Conservation (phyloP, 345 rosid genomes). For the Ceriops decandra region DNA sequence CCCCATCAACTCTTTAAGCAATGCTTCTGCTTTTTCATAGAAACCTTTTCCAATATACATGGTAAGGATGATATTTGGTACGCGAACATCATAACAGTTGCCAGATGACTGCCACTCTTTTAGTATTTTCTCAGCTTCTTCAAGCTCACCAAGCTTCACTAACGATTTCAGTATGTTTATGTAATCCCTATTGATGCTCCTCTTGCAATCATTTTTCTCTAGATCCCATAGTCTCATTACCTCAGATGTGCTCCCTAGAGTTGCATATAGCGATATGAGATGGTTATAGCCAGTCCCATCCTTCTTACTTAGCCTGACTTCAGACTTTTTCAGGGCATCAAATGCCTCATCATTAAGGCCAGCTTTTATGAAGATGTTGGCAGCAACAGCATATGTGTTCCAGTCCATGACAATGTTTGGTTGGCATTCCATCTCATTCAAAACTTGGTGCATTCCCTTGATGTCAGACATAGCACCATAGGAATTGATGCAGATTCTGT, state of each 20-base stretch:
- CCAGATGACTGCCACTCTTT: constrained; percentile 67
- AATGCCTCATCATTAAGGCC: constrained; percentile 46
- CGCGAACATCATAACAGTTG: constrained; percentile 52
- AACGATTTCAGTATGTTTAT: constrained; percentile 60
- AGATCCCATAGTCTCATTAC: constrained; percentile 66
- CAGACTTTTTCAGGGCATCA: constrained; percentile 53
- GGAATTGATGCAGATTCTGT: constrained; percentile 70
- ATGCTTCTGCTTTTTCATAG: constrained; percentile 51
- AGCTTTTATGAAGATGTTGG: constrained; percentile 60
- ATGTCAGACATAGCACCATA: constrained; percentile 55
- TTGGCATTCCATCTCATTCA: constrained; percentile 69
- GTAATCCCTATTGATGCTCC: constrained; percentile 62
- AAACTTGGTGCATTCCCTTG: constrained; percentile 46
- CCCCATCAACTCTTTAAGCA: constrained; percentile 46
- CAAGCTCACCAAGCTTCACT: constrained; percentile 56
- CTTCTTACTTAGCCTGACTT: constrained; percentile 50
- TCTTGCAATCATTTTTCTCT: constrained; percentile 58
- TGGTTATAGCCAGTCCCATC: constrained; percentile 71
- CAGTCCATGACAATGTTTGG: constrained; percentile 59
- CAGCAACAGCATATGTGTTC: constrained; percentile 78
- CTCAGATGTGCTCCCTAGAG: constrained; percentile 54
- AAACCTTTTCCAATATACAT: constrained; percentile 42
- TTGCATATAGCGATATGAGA: constrained; percentile 68
- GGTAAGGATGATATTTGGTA: constrained; percentile 45
- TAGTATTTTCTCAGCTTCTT: constrained; percentile 64